Percentiles rank a stretch among this genome's conserved stretches.
Evolutionary conservation across 352 stramenopile species (phyloP).

Genomic region (Phytophthora brassicae): DNA sequence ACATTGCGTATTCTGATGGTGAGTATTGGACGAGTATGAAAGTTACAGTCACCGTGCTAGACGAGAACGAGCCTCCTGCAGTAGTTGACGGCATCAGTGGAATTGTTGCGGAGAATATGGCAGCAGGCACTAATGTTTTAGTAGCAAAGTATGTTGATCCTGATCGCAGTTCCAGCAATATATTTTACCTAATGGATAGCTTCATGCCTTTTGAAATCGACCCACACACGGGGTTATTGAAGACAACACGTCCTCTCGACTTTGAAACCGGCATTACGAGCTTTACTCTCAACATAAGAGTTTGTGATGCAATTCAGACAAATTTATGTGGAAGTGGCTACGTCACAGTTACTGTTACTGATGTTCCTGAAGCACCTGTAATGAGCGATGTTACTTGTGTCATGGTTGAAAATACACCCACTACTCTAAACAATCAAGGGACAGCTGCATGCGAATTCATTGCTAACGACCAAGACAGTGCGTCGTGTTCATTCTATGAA

Average conservation of each 20-base stretch:
- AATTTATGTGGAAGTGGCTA: constrained; percentile 43
- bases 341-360: constrained; percentile 33
- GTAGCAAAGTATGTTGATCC: constrained; percentile 36
- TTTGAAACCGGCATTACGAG: constrained; percentile 42
- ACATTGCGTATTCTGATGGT: constrained; percentile 25
- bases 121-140: constrained; percentile 31
- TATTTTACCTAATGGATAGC: constrained; percentile 24
- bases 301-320: constrained; percentile 39
- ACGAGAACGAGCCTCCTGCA: constrained; percentile 53
- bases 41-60: constrained; percentile 37
- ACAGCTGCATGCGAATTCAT: constrained; percentile 36
- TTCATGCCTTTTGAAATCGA: constrained; percentile 29
- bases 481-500: constrained; percentile 50
- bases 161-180: constrained; percentile 33
- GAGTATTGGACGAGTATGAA: constrained; percentile 32
- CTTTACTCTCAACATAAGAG: constrained; percentile 41
- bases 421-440: constrained; percentile 19
- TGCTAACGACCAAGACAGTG: constrained; percentile 42
- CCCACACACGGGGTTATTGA: constrained; percentile 23
- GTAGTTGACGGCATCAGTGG: constrained; percentile 27
- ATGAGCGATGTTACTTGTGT: constrained; percentile 33
- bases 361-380: constrained; percentile 41
- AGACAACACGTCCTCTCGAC: constrained; percentile 43
- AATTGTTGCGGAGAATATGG: constrained; percentile 42
- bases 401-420: constrained; percentile 49